Conservation (phyloP, 2,329 filamentous ascomycete genomes). For the Xylariaceae sp. region DNA sequence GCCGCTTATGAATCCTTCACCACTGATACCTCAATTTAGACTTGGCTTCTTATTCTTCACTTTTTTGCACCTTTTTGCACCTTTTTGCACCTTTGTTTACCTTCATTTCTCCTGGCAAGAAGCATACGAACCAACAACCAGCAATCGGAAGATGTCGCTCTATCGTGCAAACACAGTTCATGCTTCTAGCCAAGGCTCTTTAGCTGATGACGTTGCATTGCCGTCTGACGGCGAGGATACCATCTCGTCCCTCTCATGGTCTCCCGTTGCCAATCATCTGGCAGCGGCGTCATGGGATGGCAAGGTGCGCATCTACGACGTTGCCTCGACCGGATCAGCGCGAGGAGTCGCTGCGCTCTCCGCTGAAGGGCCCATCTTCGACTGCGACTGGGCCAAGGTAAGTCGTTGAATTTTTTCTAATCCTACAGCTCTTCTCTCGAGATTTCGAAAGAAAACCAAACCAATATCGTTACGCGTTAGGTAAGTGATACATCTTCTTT, state of each 20-base stretch:
- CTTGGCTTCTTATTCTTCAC: no score
- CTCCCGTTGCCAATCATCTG: slow-evolving; percentile 41
- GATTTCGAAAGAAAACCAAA: slow-evolving; percentile 28
- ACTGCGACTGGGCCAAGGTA: slow-evolving; percentile 48
- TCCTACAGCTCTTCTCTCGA: slow-evolving; percentile 31
- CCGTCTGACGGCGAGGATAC: slow-evolving; percentile 42
- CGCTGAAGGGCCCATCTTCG: slow-evolving; percentile 39
- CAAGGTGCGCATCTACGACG: slow-evolving; percentile 45
- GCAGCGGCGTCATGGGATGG: slow-evolving; percentile 46
- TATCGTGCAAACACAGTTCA: no score
- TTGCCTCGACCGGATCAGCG: slow-evolving; percentile 32
- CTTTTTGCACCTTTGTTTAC: no score
- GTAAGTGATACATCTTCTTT: slow-evolving; percentile 32
- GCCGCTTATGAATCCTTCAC: no score
- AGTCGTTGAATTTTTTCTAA: slow-evolving; percentile 40
- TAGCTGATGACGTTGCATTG: slow-evolving; percentile 33
- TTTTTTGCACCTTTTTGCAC: no score
- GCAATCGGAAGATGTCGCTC: no score
- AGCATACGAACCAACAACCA: no score
- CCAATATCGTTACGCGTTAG: slow-evolving; percentile 32
- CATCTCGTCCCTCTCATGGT: slow-evolving; percentile 46
- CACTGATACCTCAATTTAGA: no score
- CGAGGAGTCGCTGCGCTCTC: slow-evolving; percentile 33
- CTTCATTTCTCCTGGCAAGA: no score
- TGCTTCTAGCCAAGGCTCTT: no score